Conservation (phyloP, 129 eudicot species). For the Flaveria trinervia region DNA sequence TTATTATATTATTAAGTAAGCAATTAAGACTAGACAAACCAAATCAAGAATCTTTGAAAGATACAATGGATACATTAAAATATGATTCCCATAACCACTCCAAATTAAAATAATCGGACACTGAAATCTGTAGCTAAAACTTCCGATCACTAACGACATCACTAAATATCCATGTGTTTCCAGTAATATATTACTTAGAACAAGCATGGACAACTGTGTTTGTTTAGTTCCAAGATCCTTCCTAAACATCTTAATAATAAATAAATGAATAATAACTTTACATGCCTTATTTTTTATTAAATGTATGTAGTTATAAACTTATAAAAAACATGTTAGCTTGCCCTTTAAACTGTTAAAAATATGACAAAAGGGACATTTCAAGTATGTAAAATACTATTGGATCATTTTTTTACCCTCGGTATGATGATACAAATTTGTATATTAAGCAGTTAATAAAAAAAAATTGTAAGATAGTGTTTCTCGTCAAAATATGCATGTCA, state of each 20-base stretch:
- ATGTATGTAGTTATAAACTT: too few species aligned
- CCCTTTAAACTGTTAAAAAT: too few species aligned
- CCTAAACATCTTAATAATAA: background rate
- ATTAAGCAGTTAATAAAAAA: too few species aligned
- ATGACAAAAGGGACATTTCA: too few species aligned
- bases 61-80: conserved; percentile 8
- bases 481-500: too few species aligned
- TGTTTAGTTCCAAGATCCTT: conserved; percentile 34
- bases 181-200: conserved; percentile 15
- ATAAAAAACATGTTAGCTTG: too few species aligned
- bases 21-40: conserved; percentile 1
- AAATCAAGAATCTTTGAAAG: conserved; percentile 1
- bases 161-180: conserved; percentile 35
- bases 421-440: too few species aligned
- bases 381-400: too few species aligned
- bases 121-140: conserved; percentile 32
- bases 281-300: too few species aligned
- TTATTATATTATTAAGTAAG: background rate
- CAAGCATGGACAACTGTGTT: conserved; percentile 27
- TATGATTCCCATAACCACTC: conserved; percentile 22
- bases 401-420: too few species aligned
- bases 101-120: conserved; percentile 25
- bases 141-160: conserved; percentile 30
- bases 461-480: too few species aligned
- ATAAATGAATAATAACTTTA: background rate